Conservation (phyloP, 805 yeast species). For the Tetrapisispora phaffii region DNA sequence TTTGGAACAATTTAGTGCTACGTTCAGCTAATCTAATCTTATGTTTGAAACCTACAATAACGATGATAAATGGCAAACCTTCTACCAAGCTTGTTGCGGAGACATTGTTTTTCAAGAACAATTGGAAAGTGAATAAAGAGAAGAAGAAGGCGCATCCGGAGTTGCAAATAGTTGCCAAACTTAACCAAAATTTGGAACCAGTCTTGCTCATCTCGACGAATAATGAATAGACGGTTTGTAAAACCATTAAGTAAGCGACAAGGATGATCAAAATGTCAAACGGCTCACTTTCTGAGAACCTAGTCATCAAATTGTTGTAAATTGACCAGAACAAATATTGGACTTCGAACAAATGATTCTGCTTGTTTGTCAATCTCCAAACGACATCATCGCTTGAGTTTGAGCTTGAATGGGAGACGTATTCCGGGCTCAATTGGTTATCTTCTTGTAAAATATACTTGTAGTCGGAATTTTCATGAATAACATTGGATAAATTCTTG, state of each 20-base stretch:
- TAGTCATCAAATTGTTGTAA: slow-evolving; percentile 33
- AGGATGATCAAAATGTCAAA: slow-evolving; percentile 75
- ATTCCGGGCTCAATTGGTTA: slow-evolving; percentile 6
- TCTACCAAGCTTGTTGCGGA: slow-evolving; percentile 71
- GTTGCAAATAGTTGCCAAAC: slow-evolving; percentile 64
- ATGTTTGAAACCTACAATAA: slow-evolving; percentile 84
- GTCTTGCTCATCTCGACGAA: slow-evolving; percentile 64
- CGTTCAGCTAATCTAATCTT: slow-evolving; percentile 62
- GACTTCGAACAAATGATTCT: slow-evolving; percentile 46
- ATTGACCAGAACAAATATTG: slow-evolving; percentile 40
- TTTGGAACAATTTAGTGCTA: slow-evolving; percentile 35
- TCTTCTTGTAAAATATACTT: slow-evolving; percentile 19
- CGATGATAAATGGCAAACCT: slow-evolving; percentile 88
- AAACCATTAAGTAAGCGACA: slow-evolving; percentile 78
- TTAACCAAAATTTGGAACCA: slow-evolving; percentile 85
- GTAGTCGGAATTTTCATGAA: slow-evolving; percentile 16
- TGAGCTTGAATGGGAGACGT: not conserved
- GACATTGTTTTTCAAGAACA: slow-evolving; percentile 47
- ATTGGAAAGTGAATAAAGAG: slow-evolving; percentile 57
- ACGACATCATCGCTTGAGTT: slow-evolving; percentile 7
- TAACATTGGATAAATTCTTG: slow-evolving; percentile 26
- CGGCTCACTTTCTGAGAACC: slow-evolving; percentile 65
- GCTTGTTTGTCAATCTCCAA: slow-evolving; percentile 51
- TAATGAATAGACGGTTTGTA: slow-evolving; percentile 66
- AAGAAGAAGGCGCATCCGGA: slow-evolving; percentile 76